Evolutionary conservation across 257 asterid genomes (phyloP), one percentile per base, ranked within the genome.

Genomic region (Solanum tarijense): DNA sequence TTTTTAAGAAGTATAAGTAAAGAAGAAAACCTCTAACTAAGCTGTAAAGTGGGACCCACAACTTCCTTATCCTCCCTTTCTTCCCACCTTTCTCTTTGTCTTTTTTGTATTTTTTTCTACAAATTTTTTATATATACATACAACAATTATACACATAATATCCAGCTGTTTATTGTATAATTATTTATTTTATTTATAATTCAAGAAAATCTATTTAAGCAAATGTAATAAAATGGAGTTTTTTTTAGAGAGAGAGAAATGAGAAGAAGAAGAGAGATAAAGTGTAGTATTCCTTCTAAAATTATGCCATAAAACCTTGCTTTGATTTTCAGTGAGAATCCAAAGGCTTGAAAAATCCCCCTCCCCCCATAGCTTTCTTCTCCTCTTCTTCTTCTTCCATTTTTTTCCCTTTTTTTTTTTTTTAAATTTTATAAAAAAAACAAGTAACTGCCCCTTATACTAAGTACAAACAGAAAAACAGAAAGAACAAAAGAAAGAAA

Each of bases 291-390:
- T 92, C 89, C 91, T 92, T 90, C 89, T 84, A 89, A 91, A 91
- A 89, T 93, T 92, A 92, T 90, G 92, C 94, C 93, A 94, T 20
- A 92, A 90, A 93, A 91, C 91, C 92, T 90, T 48, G 83, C 83
- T 27, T 82, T 82, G 85, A 46, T 82, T 82, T 82, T 48, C 69
- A 46, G 36, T 83, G 86, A 90, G 92, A 87, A 87, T 79, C 87
- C 90, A 89, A 88, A 86, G 90, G 83, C 31, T 72, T 74, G 20
- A 71, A 32, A 16, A 16, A 0, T 11, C 9, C 12, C 39, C 39
- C 18, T 46, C 16, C 76, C 41, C 14, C 88, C 87, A 29, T 82
- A 82, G 35, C 85, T 20, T 79, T 46, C 85, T 75, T 74, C 83
- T 36, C 31, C 68, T 27, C 29, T 9, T 78, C 89, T 89, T 89